A percentile compares a stretch with the other conserved stretches of the same genome.
Evolutionary conservation across 179 eudicot species (phyloP).

Genomic region (Spergularia azorica): DNA sequence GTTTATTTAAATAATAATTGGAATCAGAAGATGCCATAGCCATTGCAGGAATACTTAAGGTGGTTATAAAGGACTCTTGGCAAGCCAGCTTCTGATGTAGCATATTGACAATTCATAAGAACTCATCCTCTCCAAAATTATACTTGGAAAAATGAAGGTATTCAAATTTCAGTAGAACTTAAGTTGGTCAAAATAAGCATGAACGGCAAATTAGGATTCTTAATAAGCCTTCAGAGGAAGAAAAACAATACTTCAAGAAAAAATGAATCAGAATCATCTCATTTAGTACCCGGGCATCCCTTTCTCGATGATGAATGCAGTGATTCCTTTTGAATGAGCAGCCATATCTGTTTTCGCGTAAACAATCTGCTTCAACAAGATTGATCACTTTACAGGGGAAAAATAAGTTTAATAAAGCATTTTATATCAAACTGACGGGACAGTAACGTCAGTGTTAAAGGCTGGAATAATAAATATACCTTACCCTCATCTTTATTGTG

Average conservation of each 20-base stretch:
- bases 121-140: background rate
- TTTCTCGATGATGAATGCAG: constrained; percentile 96
- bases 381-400: background rate
- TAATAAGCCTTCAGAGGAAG: background rate
- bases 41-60: background rate
- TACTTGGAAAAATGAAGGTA: background rate
- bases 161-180: too few relatives aligned
- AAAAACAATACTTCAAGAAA: background rate
- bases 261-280: background rate
- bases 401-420: background rate
- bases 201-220: background rate
- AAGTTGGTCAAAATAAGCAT: background rate
- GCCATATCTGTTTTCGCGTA: constrained; percentile 86
- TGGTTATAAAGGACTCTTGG: background rate
- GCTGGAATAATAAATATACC: background rate
- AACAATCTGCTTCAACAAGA: constrained; percentile 63
- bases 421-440: background rate
- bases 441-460: background rate
- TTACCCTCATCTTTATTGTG: background rate
- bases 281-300: constrained; percentile 84
- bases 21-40: background rate
- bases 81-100: too few relatives aligned
- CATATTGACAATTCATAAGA: background rate
- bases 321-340: constrained; percentile 88
- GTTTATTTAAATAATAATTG: background rate